Base-by-base conservation (phyloP, 345 rosid species). In the Hirschfeldia incana region DNA sequence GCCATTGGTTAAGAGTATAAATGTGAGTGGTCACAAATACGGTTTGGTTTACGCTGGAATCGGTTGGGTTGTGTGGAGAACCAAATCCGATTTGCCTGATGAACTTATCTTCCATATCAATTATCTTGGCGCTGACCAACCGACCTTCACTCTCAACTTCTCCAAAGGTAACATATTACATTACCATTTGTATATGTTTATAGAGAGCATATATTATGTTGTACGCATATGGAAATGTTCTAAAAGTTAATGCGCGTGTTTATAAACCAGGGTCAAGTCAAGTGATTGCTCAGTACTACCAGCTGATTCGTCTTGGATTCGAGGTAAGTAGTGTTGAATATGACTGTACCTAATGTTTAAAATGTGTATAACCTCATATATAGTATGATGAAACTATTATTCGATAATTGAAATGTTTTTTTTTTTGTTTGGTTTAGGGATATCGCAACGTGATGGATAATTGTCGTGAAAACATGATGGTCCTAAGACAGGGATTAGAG, bases 401-500 rank as follows among this genome's bases (percentile, higher is more conserved):
- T 60, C 6, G 32, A 30, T 6, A 32, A 63, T 6, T 1, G 33
- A n/a, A 64, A 13, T n/a, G 68, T 4, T 33, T 34, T 64, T 8
- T 34, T 36, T 33, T 34, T 64, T 8, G 16, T 36, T 17, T 0
- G 6, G 44, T 42, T 11, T 21, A 82, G 84, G 84, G 84, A 27
- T 82, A 82, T 65, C 76, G 76, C 4, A 82, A 86, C 0, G 85
- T 85, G 59, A 91, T 91, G 96, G 92, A 88, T 62, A 91, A 91
- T 62, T 91, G 95, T 57, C 72, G 81, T 2, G 86, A 89, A 32
- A 92, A 92, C 69, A 86, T 87, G 55, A 76, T 84, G 61, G 88
- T 90, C 0, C 75, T 92, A 28, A 90, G 85, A 69, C n/a, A 85
- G 83, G 97, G 97, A 2, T 65, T 92, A 67, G 93, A 89, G 79